A percentile compares a stretch with the other conserved stretches of the same genome.
Conservation (phyloP, 768 basidiomycete genomes). For the Favolaschia claudopus region DNA sequence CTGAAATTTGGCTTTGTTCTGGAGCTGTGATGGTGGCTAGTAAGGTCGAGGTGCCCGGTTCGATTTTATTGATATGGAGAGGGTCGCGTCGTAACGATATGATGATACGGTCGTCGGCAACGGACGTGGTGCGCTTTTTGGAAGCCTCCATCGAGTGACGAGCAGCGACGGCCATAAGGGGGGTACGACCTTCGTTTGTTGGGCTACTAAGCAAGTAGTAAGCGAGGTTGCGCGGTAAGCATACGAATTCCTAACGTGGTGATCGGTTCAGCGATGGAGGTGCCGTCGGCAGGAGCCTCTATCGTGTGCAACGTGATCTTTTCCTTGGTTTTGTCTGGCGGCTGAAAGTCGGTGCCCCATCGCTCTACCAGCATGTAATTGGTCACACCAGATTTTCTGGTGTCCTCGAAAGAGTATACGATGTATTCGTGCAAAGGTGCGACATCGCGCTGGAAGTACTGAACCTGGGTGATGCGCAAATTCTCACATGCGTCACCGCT, state of each 20-base stretch:
- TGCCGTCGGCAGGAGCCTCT: not conserved
- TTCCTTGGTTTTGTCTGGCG: not conserved
- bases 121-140: not conserved
- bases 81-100: not conserved
- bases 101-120: not conserved
- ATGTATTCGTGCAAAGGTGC: not conserved
- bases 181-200: not conserved
- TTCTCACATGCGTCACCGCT: not conserved
- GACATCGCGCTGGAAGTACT: not conserved
- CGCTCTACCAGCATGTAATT: not conserved
- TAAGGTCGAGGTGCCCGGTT: not conserved
- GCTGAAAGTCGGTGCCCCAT: not conserved
- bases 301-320: not conserved
- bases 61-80: not conserved
- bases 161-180: not conserved
- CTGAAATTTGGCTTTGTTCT: not conserved
- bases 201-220: not conserved
- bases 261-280: too few relatives aligned
- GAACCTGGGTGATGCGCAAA: not conserved
- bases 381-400: not conserved
- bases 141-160: not conserved
- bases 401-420: not conserved
- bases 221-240: not conserved
- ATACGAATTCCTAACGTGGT: too few relatives aligned
- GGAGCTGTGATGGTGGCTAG: not conserved